phyloP scores from a whole-genome alignment of 345 rosid species.

The Murraya paniculata region DNA sequence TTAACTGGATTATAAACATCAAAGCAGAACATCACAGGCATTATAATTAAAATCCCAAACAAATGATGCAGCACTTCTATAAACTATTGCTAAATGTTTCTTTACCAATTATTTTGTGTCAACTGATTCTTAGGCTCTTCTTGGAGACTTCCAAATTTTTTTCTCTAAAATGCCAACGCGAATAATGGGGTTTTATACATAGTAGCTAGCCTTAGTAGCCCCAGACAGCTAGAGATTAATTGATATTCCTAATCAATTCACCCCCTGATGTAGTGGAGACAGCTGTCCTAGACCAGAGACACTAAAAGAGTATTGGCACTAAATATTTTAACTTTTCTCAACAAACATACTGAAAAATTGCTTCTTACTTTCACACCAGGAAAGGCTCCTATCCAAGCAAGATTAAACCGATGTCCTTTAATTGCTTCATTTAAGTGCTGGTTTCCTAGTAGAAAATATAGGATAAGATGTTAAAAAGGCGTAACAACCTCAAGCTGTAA shows the following conservation, averaged over 20 bases:
- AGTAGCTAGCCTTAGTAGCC: background rate
- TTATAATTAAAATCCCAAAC: background rate
- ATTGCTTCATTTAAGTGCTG: constrained; percentile 26
- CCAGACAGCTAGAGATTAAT: background rate
- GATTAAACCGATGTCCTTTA: constrained; percentile 26
- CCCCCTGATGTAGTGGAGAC: background rate
- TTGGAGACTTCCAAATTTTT: background rate
- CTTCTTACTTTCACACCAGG: constrained; percentile 27
- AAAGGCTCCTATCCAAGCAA: constrained; percentile 36
- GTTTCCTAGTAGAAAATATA: constrained; percentile 21
- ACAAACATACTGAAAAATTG: background rate
- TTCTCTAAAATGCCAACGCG: background rate
- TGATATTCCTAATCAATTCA: background rate
- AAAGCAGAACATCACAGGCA: background rate
- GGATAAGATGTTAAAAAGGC: constrained; percentile 17
- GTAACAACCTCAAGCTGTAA: background rate
- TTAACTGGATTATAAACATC: background rate
- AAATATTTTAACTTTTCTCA: background rate
- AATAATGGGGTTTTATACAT: background rate
- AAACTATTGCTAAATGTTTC: background rate
- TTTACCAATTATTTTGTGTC: background rate
- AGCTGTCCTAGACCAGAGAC: background rate
- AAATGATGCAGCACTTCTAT: background rate
- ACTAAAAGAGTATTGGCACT: background rate
- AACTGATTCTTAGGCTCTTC: background rate